Percentiles rank a stretch among this genome's conserved stretches.
phyloP scores from a whole-genome alignment of 345 rosid genomes.

The Lagerstroemia speciosa region DNA sequence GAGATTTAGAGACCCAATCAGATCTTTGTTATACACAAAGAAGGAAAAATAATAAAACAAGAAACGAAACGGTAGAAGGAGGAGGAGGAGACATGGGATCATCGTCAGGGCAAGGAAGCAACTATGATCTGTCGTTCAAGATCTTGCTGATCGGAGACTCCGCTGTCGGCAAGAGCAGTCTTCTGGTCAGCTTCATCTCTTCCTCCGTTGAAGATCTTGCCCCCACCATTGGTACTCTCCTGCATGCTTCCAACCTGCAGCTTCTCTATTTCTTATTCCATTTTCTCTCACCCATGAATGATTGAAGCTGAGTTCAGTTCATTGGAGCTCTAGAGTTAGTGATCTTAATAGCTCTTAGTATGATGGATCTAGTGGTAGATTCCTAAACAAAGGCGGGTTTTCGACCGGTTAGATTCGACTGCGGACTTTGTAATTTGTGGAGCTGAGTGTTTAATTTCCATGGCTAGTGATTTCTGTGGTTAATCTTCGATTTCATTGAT shows the following conservation, averaged over 20 bases:
- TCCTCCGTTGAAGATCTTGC: conserved; percentile 58
- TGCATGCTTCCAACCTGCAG: background rate
- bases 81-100: conserved; percentile 53
- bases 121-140: conserved; percentile 86
- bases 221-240: conserved; percentile 71
- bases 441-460: background rate
- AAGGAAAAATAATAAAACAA: conserved; percentile 4
- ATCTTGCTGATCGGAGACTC: conserved; percentile 96
- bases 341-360: background rate
- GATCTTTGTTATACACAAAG: background rate
- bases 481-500: background rate
- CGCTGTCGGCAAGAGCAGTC: conserved; percentile 92
- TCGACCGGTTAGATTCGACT: background rate
- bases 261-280: background rate
- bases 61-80: too few relatives aligned
- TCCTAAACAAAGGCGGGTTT: background rate
- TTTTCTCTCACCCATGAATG: conserved; percentile 9
- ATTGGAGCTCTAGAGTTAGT: background rate
- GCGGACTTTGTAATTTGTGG: background rate
- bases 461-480: background rate
- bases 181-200: conserved; percentile 93
- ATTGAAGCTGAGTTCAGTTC: background rate
- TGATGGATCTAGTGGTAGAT: conserved; percentile 5
- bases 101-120: conserved; percentile 59
- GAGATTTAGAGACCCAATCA: background rate